Evolutionary conservation across 2,329 filamentous ascomycete genomes (phyloP), one percentile per base, ranked within the genome.

Genomic region (Colletotrichum endophyticum): DNA sequence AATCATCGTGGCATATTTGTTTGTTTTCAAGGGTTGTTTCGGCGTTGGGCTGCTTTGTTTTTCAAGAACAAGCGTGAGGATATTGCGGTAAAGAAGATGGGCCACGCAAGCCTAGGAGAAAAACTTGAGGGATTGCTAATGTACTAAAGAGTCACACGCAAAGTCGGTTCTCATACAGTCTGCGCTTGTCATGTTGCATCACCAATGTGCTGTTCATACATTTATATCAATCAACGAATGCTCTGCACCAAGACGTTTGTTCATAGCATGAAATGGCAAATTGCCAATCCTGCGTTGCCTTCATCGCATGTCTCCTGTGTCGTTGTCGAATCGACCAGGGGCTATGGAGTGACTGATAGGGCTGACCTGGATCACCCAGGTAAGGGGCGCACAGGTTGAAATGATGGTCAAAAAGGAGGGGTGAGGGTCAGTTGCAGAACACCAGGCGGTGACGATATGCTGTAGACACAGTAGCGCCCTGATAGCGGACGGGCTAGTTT

Each of bases 301-400:
- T 66, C 16, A 22, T 22, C 22, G 56, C 22, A 15, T 53, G 61
- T 57, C 30, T n/a, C 22, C 19, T 11, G 11, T 15, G 44, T 11
- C n/a, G 13, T 63, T 30, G 39, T 53, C 32, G 12, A 32, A 30
- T 4, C 27, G n/a, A 27, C 34, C n/a, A 13, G 61, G n/a, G 39
- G 39, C n/a, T 15, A 30, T 22, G 56, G 15, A 56, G 34, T 32
- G 25, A 34, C 59, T 63, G 19, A 59, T 73, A 73, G 70, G 73
- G 73, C 73, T 73, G 70, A 68, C 69, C 63, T 76, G 73, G 63
- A 61, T 76, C 57, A 76, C 44, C 57, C 70, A 73, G 30, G 70
- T 36, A 66, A 61, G 56, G 56, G 30, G 32, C 70, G 63, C 73
- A 75, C 64, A 72, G 11, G 62, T 71, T 19, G 36, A 72, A 75